phyloP scores from a whole-genome alignment of 1,284 basidiomycete genomes.

The Irpex sp. region DNA sequence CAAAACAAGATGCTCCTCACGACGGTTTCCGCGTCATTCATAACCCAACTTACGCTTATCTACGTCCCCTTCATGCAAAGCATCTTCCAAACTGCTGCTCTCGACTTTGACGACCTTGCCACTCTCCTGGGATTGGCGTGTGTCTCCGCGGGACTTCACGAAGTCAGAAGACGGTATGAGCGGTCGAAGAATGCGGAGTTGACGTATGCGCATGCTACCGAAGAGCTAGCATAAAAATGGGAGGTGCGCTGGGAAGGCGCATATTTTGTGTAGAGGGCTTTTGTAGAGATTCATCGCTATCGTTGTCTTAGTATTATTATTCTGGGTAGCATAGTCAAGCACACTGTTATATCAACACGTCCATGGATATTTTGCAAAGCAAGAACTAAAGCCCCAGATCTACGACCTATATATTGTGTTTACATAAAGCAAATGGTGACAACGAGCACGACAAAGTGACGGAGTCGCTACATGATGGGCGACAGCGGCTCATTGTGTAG shows the following conservation, averaged over 20 bases:
- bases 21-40: conserved; percentile 80
- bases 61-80: conserved; percentile 89
- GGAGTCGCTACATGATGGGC: conserved; percentile 10
- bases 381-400: too few species aligned
- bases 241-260: not conserved
- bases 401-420: too few species aligned
- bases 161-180: conserved; percentile 78
- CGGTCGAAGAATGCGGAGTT: conserved; percentile 36
- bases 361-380: too few species aligned
- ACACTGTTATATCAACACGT: too few species aligned
- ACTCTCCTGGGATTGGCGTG: conserved; percentile 70
- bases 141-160: conserved; percentile 71
- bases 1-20: conserved; percentile 87
- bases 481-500: conserved; percentile 48
- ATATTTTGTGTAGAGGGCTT: too few species aligned
- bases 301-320: not conserved
- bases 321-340: not conserved
- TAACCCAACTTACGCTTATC: conserved; percentile 81
- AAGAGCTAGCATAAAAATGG: conserved; percentile 35
- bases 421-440: not conserved
- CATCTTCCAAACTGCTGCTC: conserved; percentile 89
- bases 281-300: not conserved
- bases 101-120: conserved; percentile 64
- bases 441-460: not conserved
- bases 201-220: conserved; percentile 30